Base-by-base conservation (phyloP, 192 early-diverging fungal species). In the Rhizoclosmatium globosum region DNA sequence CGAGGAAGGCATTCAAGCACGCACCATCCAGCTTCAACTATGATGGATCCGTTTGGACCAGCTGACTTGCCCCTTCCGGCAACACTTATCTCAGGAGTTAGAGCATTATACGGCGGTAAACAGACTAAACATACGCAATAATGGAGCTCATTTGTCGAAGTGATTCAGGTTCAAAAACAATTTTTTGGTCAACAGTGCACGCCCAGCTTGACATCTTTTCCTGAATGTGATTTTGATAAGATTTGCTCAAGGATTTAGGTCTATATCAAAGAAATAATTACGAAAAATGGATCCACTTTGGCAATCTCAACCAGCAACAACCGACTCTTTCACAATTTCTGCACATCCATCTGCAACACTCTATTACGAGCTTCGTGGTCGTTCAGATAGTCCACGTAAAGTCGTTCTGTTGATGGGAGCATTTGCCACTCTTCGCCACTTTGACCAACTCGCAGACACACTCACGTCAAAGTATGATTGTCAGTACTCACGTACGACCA, bases 351-450 rank as follows among this genome's bases (percentile, higher is more conserved):
- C 11, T 41, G 67, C 67, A 19, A 47, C 41, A 42, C 43, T 68
- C 7, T n/a, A 68, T 13, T 68, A 68, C 43, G 67, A 68, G 67
- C 43, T 68, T 15, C 67, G 67, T 42, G 67, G 41, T 19, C 9
- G 13, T 46, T 13, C 67, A 41, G 4, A 17, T 46, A 43, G 67
- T 21, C 43, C 67, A 41, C 4, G 13, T 9, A 68, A 68, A 41
- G 41, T 68, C 9, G 67, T 68, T 19, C 17, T 68, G n/a, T 21
- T 68, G 15, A 47, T 68, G 67, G 67, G 67, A 17, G 67, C 67
- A 9, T 68, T 68, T 41, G 41, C 67, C 4, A 68, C 67, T 19
- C 19, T 45, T 4, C 67, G 67, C 45, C 67, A 68, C 67, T 68
- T 68, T 68, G n/a, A n/a, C 67, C 43, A 43, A 68, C 43, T 68